These are phyloP conservation scores for Trichocomaceae sp. DNA, from an alignment of 2,329 filamentous ascomycete species.

Conservation along the genomic window DNA sequence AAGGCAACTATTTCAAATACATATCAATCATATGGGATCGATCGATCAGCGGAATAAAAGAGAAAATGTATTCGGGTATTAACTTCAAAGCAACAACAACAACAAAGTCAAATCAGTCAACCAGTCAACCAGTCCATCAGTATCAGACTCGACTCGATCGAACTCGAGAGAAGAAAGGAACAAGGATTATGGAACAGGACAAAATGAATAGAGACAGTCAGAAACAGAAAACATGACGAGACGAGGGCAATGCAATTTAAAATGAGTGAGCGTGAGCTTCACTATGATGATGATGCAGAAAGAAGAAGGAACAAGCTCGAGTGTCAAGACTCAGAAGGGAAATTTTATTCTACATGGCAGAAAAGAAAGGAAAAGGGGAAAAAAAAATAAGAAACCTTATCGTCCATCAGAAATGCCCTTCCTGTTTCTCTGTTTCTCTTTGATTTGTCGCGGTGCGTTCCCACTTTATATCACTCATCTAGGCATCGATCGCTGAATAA, in stretches of 20 bases:
- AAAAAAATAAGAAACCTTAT: not conserved
- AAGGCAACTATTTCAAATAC: not conserved
- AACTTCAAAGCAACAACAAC: not conserved
- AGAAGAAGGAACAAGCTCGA: not conserved
- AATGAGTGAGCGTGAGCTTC: not conserved
- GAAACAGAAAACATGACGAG: not conserved
- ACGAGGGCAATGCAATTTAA: not conserved
- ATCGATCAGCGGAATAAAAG: not conserved
- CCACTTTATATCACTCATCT: not conserved
- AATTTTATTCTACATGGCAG: not conserved
- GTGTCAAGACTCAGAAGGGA: not conserved
- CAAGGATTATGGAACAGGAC: not conserved
- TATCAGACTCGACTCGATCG: not conserved
- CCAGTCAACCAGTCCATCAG: no score
- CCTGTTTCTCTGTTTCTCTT: not conserved
- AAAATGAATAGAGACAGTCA: not conserved
- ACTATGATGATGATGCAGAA: not conserved
- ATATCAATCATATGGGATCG: not conserved
- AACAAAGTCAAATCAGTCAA: no score
- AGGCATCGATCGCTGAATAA: not conserved
- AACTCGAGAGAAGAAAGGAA: not conserved
- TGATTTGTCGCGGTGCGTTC: no score
- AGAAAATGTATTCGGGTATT: slow-evolving; percentile 3
- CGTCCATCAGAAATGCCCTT: not conserved
- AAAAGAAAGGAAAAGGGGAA: not conserved